These are phyloP conservation scores for Backusella macrospora DNA, from an alignment of 192 early-diverging fungal genomes.

Conservation along the genomic window DNA sequence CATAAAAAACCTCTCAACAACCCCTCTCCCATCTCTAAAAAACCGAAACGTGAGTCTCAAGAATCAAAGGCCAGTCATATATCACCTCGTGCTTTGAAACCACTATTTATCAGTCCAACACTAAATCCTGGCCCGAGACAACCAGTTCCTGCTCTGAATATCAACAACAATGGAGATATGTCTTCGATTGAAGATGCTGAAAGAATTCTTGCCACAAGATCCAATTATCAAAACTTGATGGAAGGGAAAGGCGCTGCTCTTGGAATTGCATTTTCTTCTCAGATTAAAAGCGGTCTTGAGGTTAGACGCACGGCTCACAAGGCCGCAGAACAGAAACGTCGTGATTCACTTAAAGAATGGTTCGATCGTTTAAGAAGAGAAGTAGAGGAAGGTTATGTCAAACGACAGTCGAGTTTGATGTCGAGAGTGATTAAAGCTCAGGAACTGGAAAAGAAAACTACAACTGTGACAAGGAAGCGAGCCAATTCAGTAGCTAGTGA, in stretches of 20 bases:
- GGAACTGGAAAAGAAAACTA: conserved; percentile 15
- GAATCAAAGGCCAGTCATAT: conserved; percentile 9
- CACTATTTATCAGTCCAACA: conserved; percentile 48
- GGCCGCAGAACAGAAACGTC: conserved; percentile 93
- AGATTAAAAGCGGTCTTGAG: conserved; percentile 81
- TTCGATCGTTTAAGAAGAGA: conserved; percentile 79
- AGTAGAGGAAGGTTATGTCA: conserved; percentile 61
- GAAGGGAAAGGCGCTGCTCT: conserved; percentile 82
- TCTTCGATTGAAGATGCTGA: conserved; percentile 30
- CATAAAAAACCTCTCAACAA: background rate
- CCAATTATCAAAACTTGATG: conserved; percentile 86
- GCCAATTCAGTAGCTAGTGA: background rate
- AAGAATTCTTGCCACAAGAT: conserved; percentile 53
- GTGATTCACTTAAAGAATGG: conserved; percentile 89
- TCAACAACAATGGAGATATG: background rate
- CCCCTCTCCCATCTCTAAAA: background rate
- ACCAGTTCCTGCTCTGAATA: background rate
- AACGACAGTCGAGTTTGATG: conserved; percentile 18
- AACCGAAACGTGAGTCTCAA: conserved; percentile 1
- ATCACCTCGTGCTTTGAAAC: conserved; percentile 37
- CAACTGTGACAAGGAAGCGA: background rate
- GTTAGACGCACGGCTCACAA: conserved; percentile 86
- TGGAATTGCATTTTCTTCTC: conserved; percentile 72
- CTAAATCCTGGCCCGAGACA: conserved; percentile 41
- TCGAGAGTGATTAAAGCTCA: conserved; percentile 32